Evolutionary conservation across 495 filamentous ascomycete species (phyloP).

Genomic region (Hypoxylon intermedium): DNA sequence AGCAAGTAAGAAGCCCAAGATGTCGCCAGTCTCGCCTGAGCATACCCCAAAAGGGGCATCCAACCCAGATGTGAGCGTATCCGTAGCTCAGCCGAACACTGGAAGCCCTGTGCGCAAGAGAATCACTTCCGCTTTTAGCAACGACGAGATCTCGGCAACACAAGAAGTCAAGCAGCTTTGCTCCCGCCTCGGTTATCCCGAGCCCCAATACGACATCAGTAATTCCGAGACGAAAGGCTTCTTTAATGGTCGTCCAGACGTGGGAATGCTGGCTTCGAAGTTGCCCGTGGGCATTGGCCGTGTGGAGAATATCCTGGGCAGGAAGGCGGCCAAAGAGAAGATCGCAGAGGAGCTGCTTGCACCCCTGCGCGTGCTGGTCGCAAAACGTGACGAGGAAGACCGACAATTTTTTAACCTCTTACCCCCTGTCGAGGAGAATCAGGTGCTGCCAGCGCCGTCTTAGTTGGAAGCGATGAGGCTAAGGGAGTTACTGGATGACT

Average conservation of each 20-base stretch:
- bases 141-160: conserved; percentile 20
- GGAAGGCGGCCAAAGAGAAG: conserved; percentile 37
- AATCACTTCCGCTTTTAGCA: conserved; percentile 27
- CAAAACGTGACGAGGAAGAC: conserved; percentile 6
- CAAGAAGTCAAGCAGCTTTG: conserved; percentile 14
- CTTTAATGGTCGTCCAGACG: conserved; percentile 17
- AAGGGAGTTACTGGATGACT: not conserved
- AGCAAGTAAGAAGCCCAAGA: conserved; percentile 24
- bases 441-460: not conserved
- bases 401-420: conserved; percentile 4
- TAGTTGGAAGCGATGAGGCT: conserved; percentile 5
- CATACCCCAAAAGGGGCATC: not conserved
- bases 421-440: conserved; percentile 1
- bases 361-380: conserved; percentile 27
- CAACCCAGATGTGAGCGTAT: conserved; percentile 37
- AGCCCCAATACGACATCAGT: not conserved
- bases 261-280: conserved; percentile 10
- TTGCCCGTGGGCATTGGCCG: conserved; percentile 35
- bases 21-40: conserved; percentile 15
- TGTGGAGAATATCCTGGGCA: conserved; percentile 36
- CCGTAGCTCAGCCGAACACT: conserved; percentile 11
- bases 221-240: conserved; percentile 1
- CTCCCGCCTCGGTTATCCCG: not conserved
- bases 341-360: conserved; percentile 43
- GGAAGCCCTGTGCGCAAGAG: conserved; percentile 8